These are phyloP conservation scores for Geranium rotundifolium DNA, from an alignment of 345 rosid genomes.

Conservation along the genomic window DNA sequence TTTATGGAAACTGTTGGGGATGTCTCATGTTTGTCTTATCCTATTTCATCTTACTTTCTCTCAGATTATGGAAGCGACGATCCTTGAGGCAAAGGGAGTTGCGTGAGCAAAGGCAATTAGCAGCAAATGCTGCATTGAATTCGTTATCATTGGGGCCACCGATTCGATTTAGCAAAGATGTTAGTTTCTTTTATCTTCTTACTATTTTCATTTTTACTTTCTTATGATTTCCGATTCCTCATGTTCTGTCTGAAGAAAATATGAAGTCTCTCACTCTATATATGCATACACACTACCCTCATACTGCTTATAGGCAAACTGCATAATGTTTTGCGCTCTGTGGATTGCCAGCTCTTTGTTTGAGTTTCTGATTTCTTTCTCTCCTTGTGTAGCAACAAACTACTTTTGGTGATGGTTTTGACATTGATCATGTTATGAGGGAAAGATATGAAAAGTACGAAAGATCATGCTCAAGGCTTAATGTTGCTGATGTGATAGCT, in stretches of 20 bases:
- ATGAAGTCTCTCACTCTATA: background rate
- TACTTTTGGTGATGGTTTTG: slow-evolving; percentile 31
- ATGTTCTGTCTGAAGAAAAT: background rate
- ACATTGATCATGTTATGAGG: slow-evolving; percentile 56
- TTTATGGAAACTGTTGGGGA: slow-evolving; percentile 5
- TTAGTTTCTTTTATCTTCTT: slow-evolving; percentile 23
- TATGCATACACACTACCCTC: background rate
- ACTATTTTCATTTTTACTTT: background rate
- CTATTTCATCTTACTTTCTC: slow-evolving; percentile 11
- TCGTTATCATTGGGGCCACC: slow-evolving; percentile 68
- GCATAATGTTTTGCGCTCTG: too few relatives aligned
- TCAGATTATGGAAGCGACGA: slow-evolving; percentile 78
- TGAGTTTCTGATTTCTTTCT: slow-evolving; percentile 8
- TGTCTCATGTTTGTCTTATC: slow-evolving; percentile 6
- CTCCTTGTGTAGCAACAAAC: slow-evolving; percentile 32
- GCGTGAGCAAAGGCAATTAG: slow-evolving; percentile 55
- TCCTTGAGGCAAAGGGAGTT: slow-evolving; percentile 44
- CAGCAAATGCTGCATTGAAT: slow-evolving; percentile 61
- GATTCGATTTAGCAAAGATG: slow-evolving; percentile 42
- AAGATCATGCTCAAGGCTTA: slow-evolving; percentile 73
- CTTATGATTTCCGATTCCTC: background rate
- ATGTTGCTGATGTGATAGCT: slow-evolving; percentile 61
- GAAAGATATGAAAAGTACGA: slow-evolving; percentile 52
- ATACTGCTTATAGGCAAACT: too few relatives aligned
- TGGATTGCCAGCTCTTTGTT: background rate